Evolutionary conservation across 805 yeast genomes (phyloP), one percentile per base, ranked within the genome.

Genomic region (Saccharomycopsis fermentans): DNA sequence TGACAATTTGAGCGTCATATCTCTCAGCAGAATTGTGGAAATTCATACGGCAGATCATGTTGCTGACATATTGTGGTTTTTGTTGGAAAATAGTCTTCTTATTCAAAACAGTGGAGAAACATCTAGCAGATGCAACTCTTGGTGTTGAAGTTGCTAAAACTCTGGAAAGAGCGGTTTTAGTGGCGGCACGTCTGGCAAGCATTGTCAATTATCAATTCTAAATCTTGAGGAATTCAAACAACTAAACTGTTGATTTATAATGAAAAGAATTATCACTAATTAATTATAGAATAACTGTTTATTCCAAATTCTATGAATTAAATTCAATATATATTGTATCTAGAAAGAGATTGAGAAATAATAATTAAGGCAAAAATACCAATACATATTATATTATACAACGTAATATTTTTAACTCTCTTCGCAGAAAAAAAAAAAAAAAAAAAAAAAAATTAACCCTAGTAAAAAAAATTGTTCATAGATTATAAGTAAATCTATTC

Each of bases 1-100:
- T 88, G 56, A 92, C 96, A 54, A 70, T 72, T 62, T 76, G 77
- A 43, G 77, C 71, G 60, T 73, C 70, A 63, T 63, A 69, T 64
- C 77, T 72, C 21, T 62, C 59, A n/a, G 58, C 60, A 29, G 55
- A 53, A 37, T 63, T 57, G 53, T 63, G 65, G 54, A 55, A 58
- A 19, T 51, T 39, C 50, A 54, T 29, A 39, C 55, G 27, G 56
- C 56, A 50, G 26, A 16, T 51, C 50, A 14, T 27, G 48, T 37
- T 24, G 58, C 50, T 26, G 21, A 21, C 52, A 36, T 48, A n/a
- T 48, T 50, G 51, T 34, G 26, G 43, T 8, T 55, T 32, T 29
- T 43, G 35, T 26, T 36, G 50, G 43, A 2, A 39, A 12, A 27
- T 27, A 16, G 35, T 48, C n/a, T 24, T 51, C 16, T 50, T 43